These are phyloP conservation scores for Mycotypha africana DNA, from an alignment of 371 early-diverging fungal genomes.

Conservation along the genomic window DNA sequence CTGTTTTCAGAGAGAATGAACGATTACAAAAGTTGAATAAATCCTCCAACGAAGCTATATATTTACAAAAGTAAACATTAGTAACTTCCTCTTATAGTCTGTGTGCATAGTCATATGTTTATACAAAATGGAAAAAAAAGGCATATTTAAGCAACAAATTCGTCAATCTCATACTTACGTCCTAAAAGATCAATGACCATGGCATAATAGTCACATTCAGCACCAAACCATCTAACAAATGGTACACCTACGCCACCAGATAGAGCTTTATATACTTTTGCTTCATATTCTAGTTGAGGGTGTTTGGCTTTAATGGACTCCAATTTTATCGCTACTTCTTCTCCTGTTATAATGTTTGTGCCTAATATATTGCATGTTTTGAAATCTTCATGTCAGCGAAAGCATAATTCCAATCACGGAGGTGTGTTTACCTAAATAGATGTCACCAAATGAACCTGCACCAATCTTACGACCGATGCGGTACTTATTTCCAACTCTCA, in stretches of 20 bases:
- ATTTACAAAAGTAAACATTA: background rate
- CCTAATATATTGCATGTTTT: conserved; percentile 50
- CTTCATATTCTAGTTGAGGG: conserved; percentile 97
- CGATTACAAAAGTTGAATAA: conserved; percentile 98
- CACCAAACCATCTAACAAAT: conserved; percentile 91
- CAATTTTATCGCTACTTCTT: conserved; percentile 96
- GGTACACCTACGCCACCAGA: conserved; percentile 97
- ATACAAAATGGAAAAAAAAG: conserved; percentile 3
- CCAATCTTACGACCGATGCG: conserved; percentile 97
- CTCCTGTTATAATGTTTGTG: conserved; percentile 86
- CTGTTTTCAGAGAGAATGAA: conserved; percentile 98
- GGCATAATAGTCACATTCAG: conserved; percentile 91
- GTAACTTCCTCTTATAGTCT: background rate
- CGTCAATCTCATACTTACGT: conserved; percentile 38
- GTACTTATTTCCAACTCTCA: conserved; percentile 90
- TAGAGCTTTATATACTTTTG: conserved; percentile 90
- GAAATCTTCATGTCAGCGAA: too few relatives aligned
- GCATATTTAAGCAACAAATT: background rate
- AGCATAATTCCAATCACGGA: too few relatives aligned
- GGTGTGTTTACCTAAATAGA: conserved; percentile 94
- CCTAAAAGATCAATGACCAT: conserved; percentile 99
- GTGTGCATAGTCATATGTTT: too few relatives aligned
- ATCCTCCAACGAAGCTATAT: conserved; percentile 85
- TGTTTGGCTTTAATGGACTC: conserved; percentile 92
- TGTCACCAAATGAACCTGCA: conserved; percentile 99